Base-by-base conservation (phyloP, 1,284 basidiomycete species). In the Athelia sp. region DNA sequence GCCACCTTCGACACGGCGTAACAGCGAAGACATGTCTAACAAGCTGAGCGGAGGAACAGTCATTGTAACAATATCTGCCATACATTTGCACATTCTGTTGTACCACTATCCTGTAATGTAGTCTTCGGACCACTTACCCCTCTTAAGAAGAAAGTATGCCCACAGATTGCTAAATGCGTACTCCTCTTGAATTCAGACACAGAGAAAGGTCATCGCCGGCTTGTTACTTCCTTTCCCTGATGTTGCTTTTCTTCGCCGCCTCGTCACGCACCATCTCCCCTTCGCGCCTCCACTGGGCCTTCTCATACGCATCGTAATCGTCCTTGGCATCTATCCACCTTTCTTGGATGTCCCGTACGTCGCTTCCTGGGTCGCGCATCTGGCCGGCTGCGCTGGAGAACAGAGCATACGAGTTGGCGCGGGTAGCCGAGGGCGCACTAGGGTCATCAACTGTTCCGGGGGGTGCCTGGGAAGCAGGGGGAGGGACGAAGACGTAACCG, bases 281-380 rank as follows among this genome's bases (percentile, higher is more conserved):
- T 62, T 90, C 87, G 38, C 70, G 71, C 51, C 81, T 70, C 87
- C 87, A 90, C 56, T 84, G 75, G 53, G 55, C 73, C 60, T 74
- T 81, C 67, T 97, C 90, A 56, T 72, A 85, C 35, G 81, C 84
- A 64, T 94, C 90, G 68, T 82, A 94, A 45, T 79, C 79, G 31
- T 90, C 87, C 52, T 74, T 76, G 4, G 83, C 81, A 57, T 93
- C 89, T 18, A 93, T 67, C 91, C 91, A 96, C 35, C 93, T 73
- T 62, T 96, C 93, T 64, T 97, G 93, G 3, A 94, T 80, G 59
- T 94, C 91, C 22, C 81, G 72, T 13, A 90, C 74, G 57, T 90
- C 82, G 43, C 76, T 76, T 29, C 74, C 72, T 1, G 75, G 68
- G 2, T 79, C 80, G 14, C 69, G 70, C 47, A 87, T 65, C 1